These are phyloP conservation scores for Suhomyces xylopsoci DNA, from an alignment of 805 yeast species.

Conservation along the genomic window DNA sequence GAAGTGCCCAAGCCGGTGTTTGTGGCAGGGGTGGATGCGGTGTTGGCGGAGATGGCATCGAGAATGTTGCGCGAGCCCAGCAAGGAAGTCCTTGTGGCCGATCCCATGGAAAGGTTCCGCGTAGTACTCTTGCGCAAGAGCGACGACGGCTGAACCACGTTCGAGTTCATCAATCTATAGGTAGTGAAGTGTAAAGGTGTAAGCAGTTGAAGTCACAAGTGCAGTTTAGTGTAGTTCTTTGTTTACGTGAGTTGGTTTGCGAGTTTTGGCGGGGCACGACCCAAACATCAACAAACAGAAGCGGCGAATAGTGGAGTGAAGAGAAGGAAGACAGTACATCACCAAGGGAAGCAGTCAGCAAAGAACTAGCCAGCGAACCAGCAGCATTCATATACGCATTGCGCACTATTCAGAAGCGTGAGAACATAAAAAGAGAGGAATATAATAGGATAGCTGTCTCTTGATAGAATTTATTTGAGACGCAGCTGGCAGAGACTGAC, in stretches of 20 bases:
- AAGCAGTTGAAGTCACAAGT: neutral
- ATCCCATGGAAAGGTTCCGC: slow-evolving; percentile 18
- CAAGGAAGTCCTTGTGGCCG: slow-evolving; percentile 19
- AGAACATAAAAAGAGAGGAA: neutral
- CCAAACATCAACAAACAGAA: slow-evolving; percentile 4
- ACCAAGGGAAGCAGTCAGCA: neutral
- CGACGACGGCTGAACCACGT: slow-evolving; percentile 7
- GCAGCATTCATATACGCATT: neutral
- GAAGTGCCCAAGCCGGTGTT: slow-evolving; percentile 15
- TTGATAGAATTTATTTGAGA: neutral
- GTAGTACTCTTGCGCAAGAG: slow-evolving; percentile 14
- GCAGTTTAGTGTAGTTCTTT: neutral
- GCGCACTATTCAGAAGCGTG: neutral
- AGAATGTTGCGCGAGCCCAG: slow-evolving; percentile 18
- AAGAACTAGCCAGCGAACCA: neutral
- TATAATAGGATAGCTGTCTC: neutral
- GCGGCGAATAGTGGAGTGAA: neutral
- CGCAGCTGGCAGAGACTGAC: neutral
- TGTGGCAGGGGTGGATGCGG: slow-evolving; percentile 25
- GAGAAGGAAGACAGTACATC: neutral
- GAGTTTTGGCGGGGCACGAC: slow-evolving; percentile 5
- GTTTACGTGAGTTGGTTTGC: neutral
- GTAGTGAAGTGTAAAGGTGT: neutral
- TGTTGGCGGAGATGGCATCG: slow-evolving; percentile 10
- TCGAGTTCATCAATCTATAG: slow-evolving; percentile 2